A percentile compares a stretch with the other conserved stretches of the same genome.
Conservation (phyloP, 2,329 filamentous ascomycete species). For the Chrysoporthe puriensis region DNA sequence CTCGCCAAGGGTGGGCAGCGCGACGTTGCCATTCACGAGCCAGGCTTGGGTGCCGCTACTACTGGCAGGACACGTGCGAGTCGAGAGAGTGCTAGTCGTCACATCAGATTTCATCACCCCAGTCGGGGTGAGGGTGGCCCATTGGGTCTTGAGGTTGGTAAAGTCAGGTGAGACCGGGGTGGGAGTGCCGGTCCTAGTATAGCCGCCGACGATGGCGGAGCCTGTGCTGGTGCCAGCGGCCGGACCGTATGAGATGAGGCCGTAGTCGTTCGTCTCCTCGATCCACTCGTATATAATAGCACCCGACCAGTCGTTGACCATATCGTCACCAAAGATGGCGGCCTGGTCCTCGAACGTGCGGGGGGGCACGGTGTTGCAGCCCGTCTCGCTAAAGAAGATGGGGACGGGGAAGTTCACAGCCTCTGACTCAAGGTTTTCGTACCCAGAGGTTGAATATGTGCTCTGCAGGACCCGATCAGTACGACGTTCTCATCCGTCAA, state of each 20-base stretch:
- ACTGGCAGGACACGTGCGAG: conserved; percentile 71
- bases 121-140: conserved; percentile 72
- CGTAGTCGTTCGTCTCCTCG: conserved; percentile 81
- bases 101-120: conserved; percentile 64
- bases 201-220: conserved; percentile 66
- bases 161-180: conserved; percentile 78
- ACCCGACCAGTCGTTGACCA: conserved; percentile 73
- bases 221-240: conserved; percentile 56
- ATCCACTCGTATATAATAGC: conserved; percentile 92
- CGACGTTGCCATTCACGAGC: conserved; percentile 71
- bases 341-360: conserved; percentile 72
- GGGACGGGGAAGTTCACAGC: conserved; percentile 76
- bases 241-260: conserved; percentile 75
- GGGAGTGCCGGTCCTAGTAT: conserved; percentile 71
- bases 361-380: conserved; percentile 70
- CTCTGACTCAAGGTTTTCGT: conserved; percentile 67
- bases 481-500: not conserved
- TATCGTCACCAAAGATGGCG: conserved; percentile 74
- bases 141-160: conserved; percentile 73
- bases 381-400: conserved; percentile 88
- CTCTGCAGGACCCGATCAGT: not conserved
- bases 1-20: conserved; percentile 71
- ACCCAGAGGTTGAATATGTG: conserved; percentile 67
- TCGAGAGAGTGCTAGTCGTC: conserved; percentile 67
- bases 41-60: conserved; percentile 65